These are phyloP conservation scores for Bauhinia variegata DNA, from an alignment of 306 rosid genomes.

Conservation along the genomic window DNA sequence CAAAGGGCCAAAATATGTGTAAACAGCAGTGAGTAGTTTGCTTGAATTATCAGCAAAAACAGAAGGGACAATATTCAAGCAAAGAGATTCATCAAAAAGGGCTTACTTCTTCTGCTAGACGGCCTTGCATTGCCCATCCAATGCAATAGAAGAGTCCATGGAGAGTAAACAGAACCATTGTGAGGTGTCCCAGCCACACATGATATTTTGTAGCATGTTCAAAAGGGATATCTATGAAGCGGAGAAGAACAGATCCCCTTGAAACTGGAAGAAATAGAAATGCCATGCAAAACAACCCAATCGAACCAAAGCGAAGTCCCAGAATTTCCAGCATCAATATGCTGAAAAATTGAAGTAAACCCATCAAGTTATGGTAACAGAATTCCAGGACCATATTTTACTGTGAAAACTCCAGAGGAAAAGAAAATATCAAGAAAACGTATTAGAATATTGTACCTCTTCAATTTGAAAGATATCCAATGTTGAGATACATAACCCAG, in stretches of 20 bases:
- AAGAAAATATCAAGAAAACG: background rate
- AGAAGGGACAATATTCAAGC: too few species aligned
- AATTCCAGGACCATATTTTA: too few species aligned
- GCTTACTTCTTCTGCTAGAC: slow-evolving; percentile 58
- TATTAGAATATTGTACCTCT: slow-evolving; percentile 45
- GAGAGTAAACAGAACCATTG: slow-evolving; percentile 83
- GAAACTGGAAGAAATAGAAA: slow-evolving; percentile 86
- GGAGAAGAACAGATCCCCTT: slow-evolving; percentile 93
- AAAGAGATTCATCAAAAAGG: slow-evolving; percentile 25
- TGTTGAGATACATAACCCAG: slow-evolving; percentile 29
- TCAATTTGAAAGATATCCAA: slow-evolving; percentile 28
- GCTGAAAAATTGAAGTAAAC: slow-evolving; percentile 49
- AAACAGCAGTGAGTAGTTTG: slow-evolving; percentile 20
- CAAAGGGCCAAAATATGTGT: slow-evolving; percentile 20
- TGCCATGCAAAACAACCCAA: slow-evolving; percentile 68
- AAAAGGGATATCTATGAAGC: slow-evolving; percentile 74
- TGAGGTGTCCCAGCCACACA: slow-evolving; percentile 96
- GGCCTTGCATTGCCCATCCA: slow-evolving; percentile 73
- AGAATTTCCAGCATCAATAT: slow-evolving; percentile 46
- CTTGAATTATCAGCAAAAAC: background rate
- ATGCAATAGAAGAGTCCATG: slow-evolving; percentile 70
- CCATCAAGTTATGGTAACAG: slow-evolving; percentile 31
- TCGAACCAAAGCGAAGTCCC: slow-evolving; percentile 68
- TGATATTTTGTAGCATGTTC: slow-evolving; percentile 92
- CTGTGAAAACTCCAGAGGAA: too few species aligned